A percentile compares a stretch with the other conserved stretches of the same genome.
These are phyloP conservation scores for Spongispora temasekensis DNA, from an alignment of 1,284 basidiomycete genomes.

Conservation along the genomic window DNA sequence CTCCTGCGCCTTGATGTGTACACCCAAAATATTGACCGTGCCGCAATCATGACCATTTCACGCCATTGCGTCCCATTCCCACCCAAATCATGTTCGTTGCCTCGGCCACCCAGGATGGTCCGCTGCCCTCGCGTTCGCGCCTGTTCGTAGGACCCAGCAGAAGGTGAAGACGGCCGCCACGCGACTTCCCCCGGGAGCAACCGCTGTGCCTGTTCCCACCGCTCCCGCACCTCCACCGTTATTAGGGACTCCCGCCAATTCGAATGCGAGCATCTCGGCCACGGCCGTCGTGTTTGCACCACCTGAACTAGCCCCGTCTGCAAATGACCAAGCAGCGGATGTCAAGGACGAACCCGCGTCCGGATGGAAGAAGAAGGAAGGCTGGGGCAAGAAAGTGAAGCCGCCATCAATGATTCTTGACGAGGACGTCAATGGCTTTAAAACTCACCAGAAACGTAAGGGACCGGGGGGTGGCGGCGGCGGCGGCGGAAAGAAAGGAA, in stretches of 20 bases:
- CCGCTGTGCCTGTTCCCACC: constrained; percentile 30
- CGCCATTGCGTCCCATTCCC: constrained; percentile 8
- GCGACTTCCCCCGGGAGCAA: constrained; percentile 64
- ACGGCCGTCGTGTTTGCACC: constrained; percentile 75
- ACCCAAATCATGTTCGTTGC: not conserved
- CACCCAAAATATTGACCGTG: constrained; percentile 40
- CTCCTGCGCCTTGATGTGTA: constrained; percentile 41
- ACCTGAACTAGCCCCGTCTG: constrained; percentile 52
- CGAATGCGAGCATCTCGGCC: constrained; percentile 49
- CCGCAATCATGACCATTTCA: constrained; percentile 37
- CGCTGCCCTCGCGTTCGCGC: constrained; percentile 83
- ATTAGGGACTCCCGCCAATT: constrained; percentile 10
- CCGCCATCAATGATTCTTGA: constrained; percentile 87
- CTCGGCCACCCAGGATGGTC: constrained; percentile 65
- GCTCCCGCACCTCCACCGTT: constrained; percentile 16
- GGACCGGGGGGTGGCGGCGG: constrained; percentile 37
- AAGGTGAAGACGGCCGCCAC: constrained; percentile 54
- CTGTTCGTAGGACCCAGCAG: constrained; percentile 58
- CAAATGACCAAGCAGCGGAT: constrained; percentile 30
- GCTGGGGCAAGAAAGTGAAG: constrained; percentile 85
- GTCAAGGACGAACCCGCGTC: constrained; percentile 21
- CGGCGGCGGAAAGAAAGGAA: constrained; percentile 53
- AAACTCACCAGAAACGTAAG: constrained; percentile 50
- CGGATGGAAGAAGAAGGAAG: constrained; percentile 41
- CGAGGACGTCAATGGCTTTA: constrained; percentile 86